phyloP scores from a whole-genome alignment of 1,139 yeast genomes.

The Sugiyamaella japonica region DNA sequence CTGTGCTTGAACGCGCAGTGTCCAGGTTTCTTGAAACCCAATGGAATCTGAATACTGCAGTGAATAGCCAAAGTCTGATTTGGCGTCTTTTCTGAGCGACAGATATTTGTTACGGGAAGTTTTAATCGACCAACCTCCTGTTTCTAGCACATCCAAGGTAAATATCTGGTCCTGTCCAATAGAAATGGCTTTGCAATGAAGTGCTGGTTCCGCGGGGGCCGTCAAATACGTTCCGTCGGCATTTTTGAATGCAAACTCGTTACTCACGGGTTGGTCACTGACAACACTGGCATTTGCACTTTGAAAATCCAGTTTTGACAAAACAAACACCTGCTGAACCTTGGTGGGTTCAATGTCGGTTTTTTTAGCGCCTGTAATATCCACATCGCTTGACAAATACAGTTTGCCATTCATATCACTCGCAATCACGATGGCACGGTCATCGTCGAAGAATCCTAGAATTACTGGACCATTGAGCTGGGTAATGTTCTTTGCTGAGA shows the following conservation, averaged over 20 bases:
- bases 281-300: constrained; percentile 13
- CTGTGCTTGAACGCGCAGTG: constrained; percentile 29
- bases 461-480: constrained; percentile 46
- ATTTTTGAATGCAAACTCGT: constrained; percentile 40
- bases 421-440: constrained; percentile 29
- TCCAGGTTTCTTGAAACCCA: constrained; percentile 24
- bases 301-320: constrained; percentile 34
- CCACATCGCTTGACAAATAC: constrained; percentile 32
- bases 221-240: constrained; percentile 40
- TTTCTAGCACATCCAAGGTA: constrained; percentile 28
- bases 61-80: constrained; percentile 11
- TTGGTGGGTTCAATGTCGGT: constrained; percentile 42
- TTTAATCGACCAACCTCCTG: constrained; percentile 30
- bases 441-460: constrained; percentile 27
- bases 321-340: constrained; percentile 45
- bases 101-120: constrained; percentile 27
- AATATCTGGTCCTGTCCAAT: constrained; percentile 44
- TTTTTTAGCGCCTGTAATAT: constrained; percentile 15
- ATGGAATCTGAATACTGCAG: constrained; percentile 11
- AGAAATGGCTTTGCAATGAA: constrained; percentile 42
- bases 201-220: constrained; percentile 26
- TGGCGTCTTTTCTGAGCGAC: constrained; percentile 19
- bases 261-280: constrained; percentile 2
- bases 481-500: constrained; percentile 35
- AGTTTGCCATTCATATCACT: constrained; percentile 30